Evolutionary conservation across 2,329 filamentous ascomycete genomes (phyloP).

Genomic region (Fusarium protoensiforme): DNA sequence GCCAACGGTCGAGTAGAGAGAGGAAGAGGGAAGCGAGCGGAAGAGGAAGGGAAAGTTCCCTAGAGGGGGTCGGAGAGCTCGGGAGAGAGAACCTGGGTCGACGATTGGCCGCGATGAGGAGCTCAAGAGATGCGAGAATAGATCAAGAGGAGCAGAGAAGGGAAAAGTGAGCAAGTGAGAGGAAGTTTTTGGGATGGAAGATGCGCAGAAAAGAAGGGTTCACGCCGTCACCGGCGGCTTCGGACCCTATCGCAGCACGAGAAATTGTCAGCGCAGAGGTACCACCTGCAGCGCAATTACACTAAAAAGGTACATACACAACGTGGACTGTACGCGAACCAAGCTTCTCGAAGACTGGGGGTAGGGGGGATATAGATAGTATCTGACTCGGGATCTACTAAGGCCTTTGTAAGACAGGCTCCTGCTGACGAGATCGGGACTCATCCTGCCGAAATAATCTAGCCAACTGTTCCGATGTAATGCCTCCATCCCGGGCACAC

Average conservation of each 20-base stretch:
- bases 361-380: conserved; percentile 7
- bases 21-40: conserved; percentile 2
- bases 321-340: neutral
- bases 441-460: neutral
- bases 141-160: neutral
- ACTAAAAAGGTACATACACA: conserved; percentile 13
- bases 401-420: conserved; percentile 4
- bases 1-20: conserved; percentile 3
- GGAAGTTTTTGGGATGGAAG: conserved; percentile 12
- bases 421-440: conserved; percentile 8
- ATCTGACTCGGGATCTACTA: conserved; percentile 9
- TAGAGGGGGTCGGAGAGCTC: conserved; percentile 33
- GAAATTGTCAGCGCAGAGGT: conserved; percentile 42
- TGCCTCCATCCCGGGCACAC: neutral
- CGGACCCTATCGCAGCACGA: conserved; percentile 43
- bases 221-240: conserved; percentile 39
- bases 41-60: conserved; percentile 12
- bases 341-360: neutral
- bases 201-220: conserved; percentile 34
- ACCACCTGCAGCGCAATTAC: conserved; percentile 15
- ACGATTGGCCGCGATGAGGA: conserved; percentile 13
- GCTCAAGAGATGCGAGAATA: neutral
- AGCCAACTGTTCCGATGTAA: neutral
- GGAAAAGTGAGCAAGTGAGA: conserved; percentile 11
- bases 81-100: conserved; percentile 27